Percentiles rank a stretch among this genome's conserved stretches.
These are phyloP conservation scores for Patellifolia procumbens DNA, from an alignment of 179 eudicot genomes.

Conservation along the genomic window DNA sequence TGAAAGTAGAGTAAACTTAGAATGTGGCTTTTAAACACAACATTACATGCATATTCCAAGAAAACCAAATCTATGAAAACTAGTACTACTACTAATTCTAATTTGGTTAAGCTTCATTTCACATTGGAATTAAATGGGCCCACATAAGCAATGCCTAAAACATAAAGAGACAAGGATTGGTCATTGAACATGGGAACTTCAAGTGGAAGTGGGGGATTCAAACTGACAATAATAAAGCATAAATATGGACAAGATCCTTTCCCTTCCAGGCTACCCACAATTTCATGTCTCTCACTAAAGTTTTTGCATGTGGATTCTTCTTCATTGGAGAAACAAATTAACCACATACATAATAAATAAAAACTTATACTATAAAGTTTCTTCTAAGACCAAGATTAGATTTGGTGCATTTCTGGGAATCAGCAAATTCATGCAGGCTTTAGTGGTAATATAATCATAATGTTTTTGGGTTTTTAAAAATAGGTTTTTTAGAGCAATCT, in stretches of 20 bases:
- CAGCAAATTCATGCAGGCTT: slow-evolving; percentile 27
- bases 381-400: slow-evolving; percentile 41
- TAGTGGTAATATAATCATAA: slow-evolving; percentile 20
- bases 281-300: slow-evolving; percentile 34
- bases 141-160: slow-evolving; percentile 28
- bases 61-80: slow-evolving; percentile 22
- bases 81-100: neutral
- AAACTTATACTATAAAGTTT: no score
- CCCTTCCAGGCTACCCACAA: slow-evolving; percentile 33
- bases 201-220: slow-evolving; percentile 45
- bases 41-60: slow-evolving; percentile 28
- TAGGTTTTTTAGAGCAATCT: slow-evolving; percentile 13
- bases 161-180: slow-evolving; percentile 39
- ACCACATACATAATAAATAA: no score
- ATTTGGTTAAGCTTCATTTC: slow-evolving; percentile 12
- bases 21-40: slow-evolving; percentile 14
- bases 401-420: slow-evolving; percentile 41
- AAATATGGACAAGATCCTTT: slow-evolving; percentile 26
- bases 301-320: slow-evolving; percentile 34
- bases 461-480: slow-evolving; percentile 5
- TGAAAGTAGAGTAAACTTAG: neutral
- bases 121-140: slow-evolving; percentile 24
- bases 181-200: slow-evolving; percentile 39
- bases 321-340: slow-evolving; percentile 37
- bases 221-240: slow-evolving; percentile 33